These are phyloP conservation scores for Epithemia pelagica DNA, from an alignment of 108 stramenopile genomes.

Conservation along the genomic window DNA sequence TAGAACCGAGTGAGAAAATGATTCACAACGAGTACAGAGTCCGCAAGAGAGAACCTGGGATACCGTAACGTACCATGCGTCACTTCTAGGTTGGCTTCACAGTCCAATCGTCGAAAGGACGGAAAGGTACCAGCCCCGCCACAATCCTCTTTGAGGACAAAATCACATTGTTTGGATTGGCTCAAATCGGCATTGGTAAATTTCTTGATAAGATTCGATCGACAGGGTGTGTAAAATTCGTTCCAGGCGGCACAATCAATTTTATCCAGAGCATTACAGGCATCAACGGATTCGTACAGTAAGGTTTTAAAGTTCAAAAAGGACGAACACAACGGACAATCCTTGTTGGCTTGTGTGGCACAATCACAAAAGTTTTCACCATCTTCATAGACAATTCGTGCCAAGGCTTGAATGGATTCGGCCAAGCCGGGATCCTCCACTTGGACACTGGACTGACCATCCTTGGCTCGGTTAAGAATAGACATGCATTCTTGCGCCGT, in stretches of 20 bases:
- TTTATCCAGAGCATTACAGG: slow-evolving; percentile 77
- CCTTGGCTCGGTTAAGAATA: slow-evolving; percentile 49
- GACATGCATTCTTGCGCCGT: slow-evolving; percentile 80
- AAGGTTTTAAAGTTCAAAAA: slow-evolving; percentile 82
- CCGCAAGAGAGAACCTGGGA: no score
- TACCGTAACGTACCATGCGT: no score
- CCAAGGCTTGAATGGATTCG: slow-evolving; percentile 62
- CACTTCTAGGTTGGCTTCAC: slow-evolving; percentile 52
- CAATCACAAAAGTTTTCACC: slow-evolving; percentile 79
- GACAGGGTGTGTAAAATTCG: slow-evolving; percentile 74
- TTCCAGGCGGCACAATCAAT: slow-evolving; percentile 87
- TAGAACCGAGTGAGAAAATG: no score
- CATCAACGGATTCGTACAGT: slow-evolving; percentile 81
- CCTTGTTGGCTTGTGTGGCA: slow-evolving; percentile 38
- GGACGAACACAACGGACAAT: slow-evolving; percentile 60
- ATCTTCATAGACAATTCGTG: slow-evolving; percentile 55
- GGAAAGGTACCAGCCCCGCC: slow-evolving; percentile 76
- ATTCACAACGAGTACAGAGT: no score
- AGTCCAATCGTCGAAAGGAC: slow-evolving; percentile 75
- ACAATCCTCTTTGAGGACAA: slow-evolving; percentile 52
- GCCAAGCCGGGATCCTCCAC: slow-evolving; percentile 29
- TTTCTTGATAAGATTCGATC: slow-evolving; percentile 47
- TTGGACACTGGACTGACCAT: slow-evolving; percentile 18
- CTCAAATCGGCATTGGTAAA: slow-evolving; percentile 55
- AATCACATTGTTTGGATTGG: slow-evolving; percentile 57